Percentiles rank a stretch among this genome's conserved stretches.
These are phyloP conservation scores for Dictyostelium brefeldianum DNA, from an alignment of 78 protist genomes.

Conservation along the genomic window DNA sequence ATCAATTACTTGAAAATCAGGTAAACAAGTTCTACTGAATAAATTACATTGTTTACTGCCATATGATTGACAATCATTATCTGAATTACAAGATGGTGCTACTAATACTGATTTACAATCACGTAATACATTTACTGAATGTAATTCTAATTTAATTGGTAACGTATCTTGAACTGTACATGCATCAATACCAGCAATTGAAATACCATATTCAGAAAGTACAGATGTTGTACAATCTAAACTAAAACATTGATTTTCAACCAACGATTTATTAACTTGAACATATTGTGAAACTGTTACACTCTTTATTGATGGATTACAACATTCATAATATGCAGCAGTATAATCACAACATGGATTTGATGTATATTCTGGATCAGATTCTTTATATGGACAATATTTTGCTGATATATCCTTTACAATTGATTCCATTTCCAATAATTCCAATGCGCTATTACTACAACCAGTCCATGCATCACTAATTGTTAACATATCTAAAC, in stretches of 20 bases:
- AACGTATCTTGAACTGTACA: background rate
- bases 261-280: background rate
- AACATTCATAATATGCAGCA: conserved; percentile 12
- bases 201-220: conserved; percentile 24
- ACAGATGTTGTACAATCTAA: conserved; percentile 41
- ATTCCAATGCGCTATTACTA: background rate
- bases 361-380: background rate
- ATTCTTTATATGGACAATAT: conserved; percentile 13
- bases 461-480: conserved; percentile 52
- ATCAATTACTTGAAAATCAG: background rate
- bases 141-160: background rate
- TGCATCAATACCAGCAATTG: conserved; percentile 9
- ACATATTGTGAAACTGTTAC: background rate
- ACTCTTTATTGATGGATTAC: conserved; percentile 17
- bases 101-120: background rate
- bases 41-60: conserved; percentile 13
- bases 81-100: background rate
- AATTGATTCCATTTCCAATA: background rate
- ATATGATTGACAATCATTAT: conserved; percentile 12
- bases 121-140: background rate
- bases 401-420: background rate
- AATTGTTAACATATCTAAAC: conserved; percentile 22
- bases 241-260: conserved; percentile 30
- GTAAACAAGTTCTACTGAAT: conserved; percentile 12
- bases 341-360: conserved; percentile 58